Evolutionary conservation across 768 basidiomycete genomes (phyloP), one percentile per base, ranked within the genome.

Genomic region (Heimioporus sp.): DNA sequence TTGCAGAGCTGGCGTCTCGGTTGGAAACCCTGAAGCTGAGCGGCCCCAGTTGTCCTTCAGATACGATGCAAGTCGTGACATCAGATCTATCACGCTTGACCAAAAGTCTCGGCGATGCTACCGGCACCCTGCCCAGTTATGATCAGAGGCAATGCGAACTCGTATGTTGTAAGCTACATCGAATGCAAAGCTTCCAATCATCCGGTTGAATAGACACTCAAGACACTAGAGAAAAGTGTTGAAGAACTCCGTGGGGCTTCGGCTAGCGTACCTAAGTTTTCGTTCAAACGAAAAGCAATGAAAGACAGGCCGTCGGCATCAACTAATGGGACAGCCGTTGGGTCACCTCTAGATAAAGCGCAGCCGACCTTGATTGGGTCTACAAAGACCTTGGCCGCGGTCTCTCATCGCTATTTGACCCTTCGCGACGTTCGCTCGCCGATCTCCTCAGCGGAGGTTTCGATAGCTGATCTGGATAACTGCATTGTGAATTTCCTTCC

Each of bases 401-500:
- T 69, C 19, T 73, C 80, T 16, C 58, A 74, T 30, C 61, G 70
- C 58, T 79, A 82, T 51, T 62, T 89, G 34, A 76, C 79, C 15
- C 32, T 47, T 36, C 36, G 43, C 32, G 57, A 67, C 43, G 36
- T 63, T 70, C 43, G 60, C 66, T 16, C 71, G 75, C n/a, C 66
- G 78, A n/a, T 72, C 2, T 48, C 62, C 13, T 69, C 75, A 4
- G 63, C 69, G 3, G 66, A 85, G 51, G 66, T 92, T 34, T 79
- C 83, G 9, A 79, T 96, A 48, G 78, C 76, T n/a, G 74, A 87
- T 61, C 75, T 95, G 7, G 70, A 77, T 36, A 65, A 71, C 46
- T 93, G 92, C 61, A 74, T 93, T 36, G 80, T 94, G 50, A 82
- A 95, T 67, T 68, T 93, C 0, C 61, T 83, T 13, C 66, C 72